Evolutionary conservation across 805 yeast genomes (phyloP).

Genomic region (Lipomyces mesembrius): DNA sequence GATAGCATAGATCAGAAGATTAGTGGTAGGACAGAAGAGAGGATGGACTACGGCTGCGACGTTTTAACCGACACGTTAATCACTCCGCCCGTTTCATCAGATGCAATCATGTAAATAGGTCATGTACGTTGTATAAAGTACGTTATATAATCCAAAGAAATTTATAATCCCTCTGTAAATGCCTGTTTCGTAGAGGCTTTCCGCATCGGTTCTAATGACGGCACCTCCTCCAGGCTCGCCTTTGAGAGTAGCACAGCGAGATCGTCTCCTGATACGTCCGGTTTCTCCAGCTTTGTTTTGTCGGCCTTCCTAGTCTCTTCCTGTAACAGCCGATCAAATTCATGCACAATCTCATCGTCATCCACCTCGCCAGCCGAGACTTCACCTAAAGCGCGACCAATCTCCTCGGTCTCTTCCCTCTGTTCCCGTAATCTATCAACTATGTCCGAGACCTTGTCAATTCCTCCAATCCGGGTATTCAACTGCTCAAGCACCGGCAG

Average conservation of each 20-base stretch:
- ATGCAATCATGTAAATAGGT: neutral
- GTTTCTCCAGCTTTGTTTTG: neutral
- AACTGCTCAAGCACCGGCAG: conserved; percentile 56
- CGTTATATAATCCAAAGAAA: neutral
- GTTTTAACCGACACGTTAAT: neutral
- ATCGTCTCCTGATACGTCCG: conserved; percentile 8
- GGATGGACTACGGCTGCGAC: neutral
- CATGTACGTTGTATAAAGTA: neutral
- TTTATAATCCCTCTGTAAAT: neutral
- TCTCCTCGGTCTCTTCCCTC: conserved; percentile 47
- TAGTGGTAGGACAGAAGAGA: neutral
- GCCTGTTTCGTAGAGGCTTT: neutral
- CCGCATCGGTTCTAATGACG: neutral
- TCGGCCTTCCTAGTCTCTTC: conserved; percentile 37
- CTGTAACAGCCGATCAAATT: conserved; percentile 47
- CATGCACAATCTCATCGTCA: conserved; percentile 49
- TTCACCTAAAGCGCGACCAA: conserved; percentile 46
- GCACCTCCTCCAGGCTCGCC: conserved; percentile 23
- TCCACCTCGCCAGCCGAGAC: conserved; percentile 43
- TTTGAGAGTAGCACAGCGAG: conserved; percentile 18
- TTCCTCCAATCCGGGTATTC: conserved; percentile 52
- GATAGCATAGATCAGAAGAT: neutral
- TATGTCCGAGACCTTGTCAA: conserved; percentile 51
- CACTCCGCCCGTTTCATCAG: neutral
- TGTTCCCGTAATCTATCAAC: conserved; percentile 51